These are phyloP conservation scores for Lithohypha guttulata DNA, from an alignment of 2,329 filamentous ascomycete genomes.

Conservation along the genomic window DNA sequence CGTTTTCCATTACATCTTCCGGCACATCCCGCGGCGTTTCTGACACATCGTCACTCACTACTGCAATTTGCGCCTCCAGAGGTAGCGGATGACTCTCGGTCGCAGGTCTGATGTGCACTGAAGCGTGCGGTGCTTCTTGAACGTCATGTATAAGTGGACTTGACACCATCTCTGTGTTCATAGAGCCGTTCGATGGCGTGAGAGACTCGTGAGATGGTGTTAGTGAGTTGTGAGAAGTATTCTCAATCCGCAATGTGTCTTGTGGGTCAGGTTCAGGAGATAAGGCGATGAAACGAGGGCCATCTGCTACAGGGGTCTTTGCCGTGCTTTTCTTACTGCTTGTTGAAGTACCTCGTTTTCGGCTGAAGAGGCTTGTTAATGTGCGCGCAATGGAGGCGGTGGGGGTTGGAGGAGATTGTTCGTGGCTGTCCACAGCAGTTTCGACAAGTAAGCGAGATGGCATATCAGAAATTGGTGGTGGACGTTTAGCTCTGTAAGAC, in stretches of 20 bases:
- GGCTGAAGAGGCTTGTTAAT: slow-evolving; percentile 16
- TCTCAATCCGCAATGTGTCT: neutral
- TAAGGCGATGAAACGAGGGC: slow-evolving; percentile 6
- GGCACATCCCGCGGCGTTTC: no score
- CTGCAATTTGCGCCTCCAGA: slow-evolving; percentile 1
- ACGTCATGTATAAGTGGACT: neutral
- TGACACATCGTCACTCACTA: no score
- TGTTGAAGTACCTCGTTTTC: slow-evolving; percentile 16
- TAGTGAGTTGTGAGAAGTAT: neutral
- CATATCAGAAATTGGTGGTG: slow-evolving; percentile 14
- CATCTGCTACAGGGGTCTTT: neutral
- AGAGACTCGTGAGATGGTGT: neutral
- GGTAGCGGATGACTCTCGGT: no score
- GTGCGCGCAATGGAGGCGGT: slow-evolving; percentile 11
- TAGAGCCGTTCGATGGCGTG: no score
- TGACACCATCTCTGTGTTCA: neutral
- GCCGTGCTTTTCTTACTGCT: slow-evolving; percentile 5
- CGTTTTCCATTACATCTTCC: no score
- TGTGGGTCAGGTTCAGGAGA: slow-evolving; percentile 6
- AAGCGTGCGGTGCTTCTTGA: neutral
- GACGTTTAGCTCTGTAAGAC: slow-evolving; percentile 18
- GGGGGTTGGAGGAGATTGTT: slow-evolving; percentile 11
- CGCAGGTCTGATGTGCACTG: neutral
- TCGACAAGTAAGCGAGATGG: neutral
- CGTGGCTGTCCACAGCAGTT: no score